These are phyloP conservation scores for Cylindrodendrum hubeiense DNA, from an alignment of 2,329 filamentous ascomycete genomes.

Conservation along the genomic window DNA sequence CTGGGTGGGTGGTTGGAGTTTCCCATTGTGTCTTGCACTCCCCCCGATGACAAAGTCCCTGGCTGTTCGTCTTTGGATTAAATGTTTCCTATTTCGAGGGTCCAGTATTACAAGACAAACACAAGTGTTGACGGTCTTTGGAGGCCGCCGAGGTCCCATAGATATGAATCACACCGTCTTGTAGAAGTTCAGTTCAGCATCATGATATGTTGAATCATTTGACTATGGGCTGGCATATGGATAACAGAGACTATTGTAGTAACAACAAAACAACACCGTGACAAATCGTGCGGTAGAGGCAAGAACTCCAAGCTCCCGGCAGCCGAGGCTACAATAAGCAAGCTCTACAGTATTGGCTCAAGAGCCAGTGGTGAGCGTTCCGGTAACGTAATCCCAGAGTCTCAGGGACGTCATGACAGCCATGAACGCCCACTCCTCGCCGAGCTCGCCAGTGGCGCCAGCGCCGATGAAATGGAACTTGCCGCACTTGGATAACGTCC, in stretches of 20 bases:
- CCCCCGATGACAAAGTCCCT: too few species aligned
- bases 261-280: not conserved
- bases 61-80: too few species aligned
- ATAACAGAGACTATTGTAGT: not conserved
- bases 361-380: conserved; percentile 7
- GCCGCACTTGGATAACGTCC: conserved; percentile 43
- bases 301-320: not conserved
- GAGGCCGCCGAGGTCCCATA: too few species aligned
- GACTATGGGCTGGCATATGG: not conserved
- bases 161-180: too few species aligned
- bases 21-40: too few species aligned
- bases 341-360: not conserved
- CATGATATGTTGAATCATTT: not conserved
- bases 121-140: too few species aligned
- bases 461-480: conserved; percentile 56
- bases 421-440: conserved; percentile 58
- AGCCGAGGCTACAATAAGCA: not conserved
- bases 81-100: too few species aligned
- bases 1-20: too few species aligned
- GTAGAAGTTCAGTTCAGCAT: too few species aligned
- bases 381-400: conserved; percentile 13
- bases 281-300: not conserved
- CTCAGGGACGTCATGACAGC: conserved; percentile 45
- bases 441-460: conserved; percentile 53
- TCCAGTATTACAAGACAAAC: too few species aligned